Conservation (phyloP, 164 flowering plant genomes). For the Euptelea pleiosperma region DNA sequence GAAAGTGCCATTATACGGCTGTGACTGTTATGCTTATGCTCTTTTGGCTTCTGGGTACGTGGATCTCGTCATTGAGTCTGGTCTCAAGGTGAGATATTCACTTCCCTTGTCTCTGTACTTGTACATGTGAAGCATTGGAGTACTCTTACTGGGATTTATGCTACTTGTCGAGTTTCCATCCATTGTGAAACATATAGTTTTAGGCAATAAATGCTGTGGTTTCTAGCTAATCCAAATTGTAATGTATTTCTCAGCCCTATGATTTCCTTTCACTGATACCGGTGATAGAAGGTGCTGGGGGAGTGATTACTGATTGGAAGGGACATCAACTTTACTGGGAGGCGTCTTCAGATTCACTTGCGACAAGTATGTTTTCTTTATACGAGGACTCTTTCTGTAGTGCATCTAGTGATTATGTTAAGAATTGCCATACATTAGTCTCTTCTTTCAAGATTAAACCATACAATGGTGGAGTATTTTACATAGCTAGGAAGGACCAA, state of each 20-base stretch:
- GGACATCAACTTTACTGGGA: constrained; percentile 77
- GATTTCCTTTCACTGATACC: constrained; percentile 90
- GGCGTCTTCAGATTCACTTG: constrained; percentile 62
- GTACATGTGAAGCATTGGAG: too few relatives aligned
- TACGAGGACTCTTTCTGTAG: not conserved
- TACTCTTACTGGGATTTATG: too few relatives aligned
- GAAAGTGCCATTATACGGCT: constrained; percentile 92
- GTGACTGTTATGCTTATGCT: constrained; percentile 98
- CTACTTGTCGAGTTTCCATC: too few relatives aligned
- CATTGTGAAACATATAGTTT: not conserved
- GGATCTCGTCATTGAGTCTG: constrained; percentile 94
- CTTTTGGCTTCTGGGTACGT: constrained; percentile 91
- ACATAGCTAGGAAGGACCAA: not conserved
- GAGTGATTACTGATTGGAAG: constrained; percentile 85
- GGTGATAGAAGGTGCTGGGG: constrained; percentile 94
- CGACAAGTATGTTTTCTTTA: constrained; percentile 48
- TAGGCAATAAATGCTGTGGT: not conserved
- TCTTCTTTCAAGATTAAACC: too few relatives aligned
- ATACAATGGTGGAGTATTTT: too few relatives aligned
- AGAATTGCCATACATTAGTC: too few relatives aligned
- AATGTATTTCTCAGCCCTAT: constrained; percentile 63
- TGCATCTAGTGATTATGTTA: not conserved
- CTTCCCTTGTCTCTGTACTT: not conserved
- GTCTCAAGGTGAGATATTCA: constrained; percentile 68
- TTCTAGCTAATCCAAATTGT: not conserved